Evolutionary conservation across 139 green algal species (phyloP), one percentile per base, ranked within the genome.

Genomic region (Tetradesmus obliquus): DNA sequence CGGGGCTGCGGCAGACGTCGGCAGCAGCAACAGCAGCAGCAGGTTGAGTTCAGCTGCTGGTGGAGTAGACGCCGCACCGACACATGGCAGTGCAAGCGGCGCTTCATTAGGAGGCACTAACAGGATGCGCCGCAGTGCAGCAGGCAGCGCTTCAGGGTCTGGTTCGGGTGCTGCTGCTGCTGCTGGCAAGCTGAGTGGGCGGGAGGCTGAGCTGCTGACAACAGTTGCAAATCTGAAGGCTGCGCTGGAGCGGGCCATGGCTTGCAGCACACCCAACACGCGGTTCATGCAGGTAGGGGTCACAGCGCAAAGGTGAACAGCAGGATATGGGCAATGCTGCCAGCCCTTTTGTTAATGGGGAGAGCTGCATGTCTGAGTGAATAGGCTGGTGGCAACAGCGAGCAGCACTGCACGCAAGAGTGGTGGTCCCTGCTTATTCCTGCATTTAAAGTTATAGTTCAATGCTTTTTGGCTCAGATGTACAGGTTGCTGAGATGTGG

Each of bases 231-330:
- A 94, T 86, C 93, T 98, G 9, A 96, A 97, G 90, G 79, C 82
- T 2, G 97, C 95, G 3, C 86, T 98, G 88, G 96, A 98, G 88
- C 95, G 95, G 88, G 91, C 95, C 6, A 95, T 93, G 45, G 79
- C 95, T 20, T 94, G 90, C 62, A 95, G 91, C 55, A 96, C 97
- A 69, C 94, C 95, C 88, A 95, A 88, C 71, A 94, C 93, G 54
- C 97, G 97, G 82, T 98, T 97, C 93, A 98, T 98, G 95, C 92
- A 95, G 92, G 95, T 95, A 20, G 62, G 91, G 10, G 88, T 53
- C 84, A 95, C 32, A 7, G 17, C 55, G 66, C 32, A 45, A 45
- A 45, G 32, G 0, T 45, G 32, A 45, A 45, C 32, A 45, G 32
- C 32, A 45, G 32, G 32, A 45, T 45, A 45, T 0, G 32, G 32